Evolutionary conservation across 2,329 filamentous ascomycete genomes (phyloP), one percentile per base, ranked within the genome.

Genomic region (Cladorrhinum sp.): DNA sequence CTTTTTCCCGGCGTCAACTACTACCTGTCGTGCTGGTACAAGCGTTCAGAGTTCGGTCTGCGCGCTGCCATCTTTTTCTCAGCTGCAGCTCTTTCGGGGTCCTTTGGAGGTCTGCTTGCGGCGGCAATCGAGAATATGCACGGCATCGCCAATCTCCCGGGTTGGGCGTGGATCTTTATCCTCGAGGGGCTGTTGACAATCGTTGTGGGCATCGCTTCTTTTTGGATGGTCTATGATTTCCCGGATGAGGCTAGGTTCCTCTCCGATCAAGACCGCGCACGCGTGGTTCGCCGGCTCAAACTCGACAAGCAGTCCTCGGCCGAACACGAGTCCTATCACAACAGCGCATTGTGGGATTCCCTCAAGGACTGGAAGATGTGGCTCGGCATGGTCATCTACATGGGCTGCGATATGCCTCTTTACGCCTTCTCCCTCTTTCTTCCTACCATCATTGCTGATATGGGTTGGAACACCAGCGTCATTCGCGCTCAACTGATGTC

Each of bases 21-120:
- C 76, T 91, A 91, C 68, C 79, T 93, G 0, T 88, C 85, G 0
- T 91, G 88, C 69, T 93, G 90, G 90, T 95, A 93, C 70, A 89
- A 85, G 70, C 80, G 89, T 8, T 83, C 81, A 1, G 91, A 95
- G 66, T 88, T 93, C 55, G 90, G 90, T 45, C 81, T 91, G 8
- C 83, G 90, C 27, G 85, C 74, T 1, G 88, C 90, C 16, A 85
- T 91, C 48, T 92, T 93, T 79, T 93, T 93, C 76, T 90, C 88
- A 0, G 89, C 89, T 0, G 90, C 90, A 0, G 89, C 90, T 0
- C 75, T 93, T 0, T 89, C 89, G 0, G 90, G 90, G 1, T 90
- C 86, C 0, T 91, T 91, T 60, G 87, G 87, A 68, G 88, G 88
- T 1, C 79, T 91, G 0, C 78, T 91, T 1, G 88, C 88, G 0